Evolutionary conservation across 805 yeast genomes (phyloP).

Genomic region (Torulaspora franciscae): DNA sequence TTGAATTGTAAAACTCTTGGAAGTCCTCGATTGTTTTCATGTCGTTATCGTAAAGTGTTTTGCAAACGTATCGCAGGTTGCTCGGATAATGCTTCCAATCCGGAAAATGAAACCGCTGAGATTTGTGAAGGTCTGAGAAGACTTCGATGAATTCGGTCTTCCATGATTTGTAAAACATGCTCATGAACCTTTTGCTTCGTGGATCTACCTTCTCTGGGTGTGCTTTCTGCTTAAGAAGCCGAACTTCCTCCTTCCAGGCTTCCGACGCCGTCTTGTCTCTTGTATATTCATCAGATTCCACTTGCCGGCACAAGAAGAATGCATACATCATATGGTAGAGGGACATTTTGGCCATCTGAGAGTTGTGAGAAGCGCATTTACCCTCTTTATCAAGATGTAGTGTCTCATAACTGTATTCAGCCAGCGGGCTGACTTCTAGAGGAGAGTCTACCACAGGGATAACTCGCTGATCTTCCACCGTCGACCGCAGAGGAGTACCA

Average conservation of each 20-base stretch:
- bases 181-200: conserved; percentile 2
- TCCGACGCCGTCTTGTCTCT: background rate
- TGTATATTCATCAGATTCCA: conserved; percentile 2
- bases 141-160: conserved; percentile 16
- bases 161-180: conserved; percentile 27
- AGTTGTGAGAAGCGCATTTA: conserved; percentile 13
- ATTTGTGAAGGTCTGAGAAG: conserved; percentile 12
- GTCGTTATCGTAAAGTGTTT: conserved; percentile 19
- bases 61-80: conserved; percentile 17
- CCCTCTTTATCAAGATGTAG: conserved; percentile 5
- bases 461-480: background rate
- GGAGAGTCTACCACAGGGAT: background rate
- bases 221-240: conserved; percentile 1
- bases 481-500: background rate
- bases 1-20: conserved; percentile 19
- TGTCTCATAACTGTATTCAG: conserved; percentile 4
- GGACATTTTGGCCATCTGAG: conserved; percentile 25
- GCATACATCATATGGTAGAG: conserved; percentile 31
- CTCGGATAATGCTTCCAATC: conserved; percentile 27
- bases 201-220: conserved; percentile 1
- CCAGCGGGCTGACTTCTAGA: conserved; percentile 6
- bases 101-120: conserved; percentile 28
- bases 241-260: conserved; percentile 19
- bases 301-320: conserved; percentile 22
- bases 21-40: conserved; percentile 26